Conservation (phyloP, 2,329 filamentous ascomycete species). For the Reticulascus tulasneorum region DNA sequence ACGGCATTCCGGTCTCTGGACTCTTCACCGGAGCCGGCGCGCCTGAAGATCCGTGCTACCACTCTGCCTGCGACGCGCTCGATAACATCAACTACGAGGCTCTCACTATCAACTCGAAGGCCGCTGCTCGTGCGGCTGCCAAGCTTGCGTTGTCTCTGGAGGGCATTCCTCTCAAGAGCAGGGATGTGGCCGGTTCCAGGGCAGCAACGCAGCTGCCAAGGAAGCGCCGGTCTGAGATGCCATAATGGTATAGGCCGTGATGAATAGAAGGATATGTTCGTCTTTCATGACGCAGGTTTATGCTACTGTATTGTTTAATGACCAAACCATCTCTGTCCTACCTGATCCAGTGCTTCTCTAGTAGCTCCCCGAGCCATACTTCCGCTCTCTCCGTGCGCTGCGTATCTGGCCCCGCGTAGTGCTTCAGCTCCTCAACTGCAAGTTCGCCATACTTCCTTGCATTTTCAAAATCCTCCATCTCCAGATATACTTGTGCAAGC, state of each 20-base stretch:
- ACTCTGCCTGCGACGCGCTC: constrained; percentile 35
- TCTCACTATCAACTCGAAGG: constrained; percentile 32
- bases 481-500: constrained; percentile 16
- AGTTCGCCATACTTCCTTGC: constrained; percentile 16
- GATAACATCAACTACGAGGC: constrained; percentile 38
- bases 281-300: too few species aligned
- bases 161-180: constrained; percentile 28
- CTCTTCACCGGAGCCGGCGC: constrained; percentile 36
- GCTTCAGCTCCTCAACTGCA: constrained; percentile 16
- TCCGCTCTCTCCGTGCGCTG: constrained; percentile 16
- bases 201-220: too few species aligned
- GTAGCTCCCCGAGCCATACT: constrained; percentile 6
- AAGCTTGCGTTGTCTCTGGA: constrained; percentile 31
- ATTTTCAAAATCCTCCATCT: constrained; percentile 15
- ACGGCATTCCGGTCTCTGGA: constrained; percentile 35
- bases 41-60: constrained; percentile 32
- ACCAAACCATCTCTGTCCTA: too few species aligned
- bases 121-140: constrained; percentile 47
- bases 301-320: too few species aligned
- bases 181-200: too few species aligned
- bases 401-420: constrained; percentile 18
- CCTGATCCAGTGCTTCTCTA: too few species aligned
- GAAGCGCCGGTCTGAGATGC: too few species aligned
- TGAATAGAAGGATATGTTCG: too few species aligned
- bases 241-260: too few species aligned